phyloP scores from a whole-genome alignment of 768 basidiomycete genomes.

The Paxillus involutus region DNA sequence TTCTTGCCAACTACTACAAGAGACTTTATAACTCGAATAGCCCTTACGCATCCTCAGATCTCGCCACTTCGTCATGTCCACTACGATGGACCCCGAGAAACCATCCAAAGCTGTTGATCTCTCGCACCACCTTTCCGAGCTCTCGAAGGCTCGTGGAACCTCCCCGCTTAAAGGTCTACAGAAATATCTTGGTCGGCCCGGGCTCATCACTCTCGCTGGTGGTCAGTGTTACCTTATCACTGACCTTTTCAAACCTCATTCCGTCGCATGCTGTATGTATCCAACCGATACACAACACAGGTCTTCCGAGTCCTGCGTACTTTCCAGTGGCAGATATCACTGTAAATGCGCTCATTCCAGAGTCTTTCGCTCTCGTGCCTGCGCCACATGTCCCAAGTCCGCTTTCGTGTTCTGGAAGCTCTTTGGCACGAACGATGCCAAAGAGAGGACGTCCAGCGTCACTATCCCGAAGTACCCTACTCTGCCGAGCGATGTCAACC shows the following conservation, averaged over 20 bases:
- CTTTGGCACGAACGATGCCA: conserved; percentile 34
- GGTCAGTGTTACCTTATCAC: conserved; percentile 39
- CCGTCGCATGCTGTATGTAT: not conserved
- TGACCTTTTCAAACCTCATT: not conserved
- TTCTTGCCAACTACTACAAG: no score
- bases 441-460: conserved; percentile 47
- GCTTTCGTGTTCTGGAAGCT: conserved; percentile 59
- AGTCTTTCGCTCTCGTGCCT: conserved; percentile 45
- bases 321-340: conserved; percentile 69
- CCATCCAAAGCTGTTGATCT: conserved; percentile 57
- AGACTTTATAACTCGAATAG: no score
- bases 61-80: not conserved
- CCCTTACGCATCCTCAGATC: not conserved
- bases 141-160: conserved; percentile 45
- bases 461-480: conserved; percentile 62
- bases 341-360: conserved; percentile 49
- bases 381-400: conserved; percentile 28
- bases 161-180: conserved; percentile 69
- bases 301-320: conserved; percentile 63
- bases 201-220: conserved; percentile 64
- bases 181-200: conserved; percentile 53
- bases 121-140: conserved; percentile 66
- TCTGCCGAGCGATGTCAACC: conserved; percentile 48
- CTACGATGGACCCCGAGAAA: conserved; percentile 34
- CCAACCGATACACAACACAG: conserved; percentile 36